Conservation (phyloP, 75 land plant species). For the Adiantum capillusveneris region DNA sequence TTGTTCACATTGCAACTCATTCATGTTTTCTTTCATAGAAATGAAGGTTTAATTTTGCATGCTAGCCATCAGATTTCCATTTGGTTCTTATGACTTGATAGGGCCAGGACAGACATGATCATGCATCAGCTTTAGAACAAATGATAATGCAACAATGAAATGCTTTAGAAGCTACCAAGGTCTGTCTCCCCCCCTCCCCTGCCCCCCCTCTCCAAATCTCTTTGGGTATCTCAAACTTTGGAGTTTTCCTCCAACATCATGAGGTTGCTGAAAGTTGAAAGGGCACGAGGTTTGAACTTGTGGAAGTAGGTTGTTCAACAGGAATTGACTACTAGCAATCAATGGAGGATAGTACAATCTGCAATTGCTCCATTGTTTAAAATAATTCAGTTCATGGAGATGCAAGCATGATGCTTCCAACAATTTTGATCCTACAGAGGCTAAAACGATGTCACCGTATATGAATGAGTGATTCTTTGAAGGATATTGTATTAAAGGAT, state of each 20-base stretch:
- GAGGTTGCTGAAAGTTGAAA: constrained; percentile 9
- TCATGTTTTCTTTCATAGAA: too few species aligned
- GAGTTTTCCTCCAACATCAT: too few species aligned
- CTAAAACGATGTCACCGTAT: not conserved
- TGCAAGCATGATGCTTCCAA: constrained; percentile 21
- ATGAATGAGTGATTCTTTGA: not conserved
- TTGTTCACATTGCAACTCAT: too few species aligned
- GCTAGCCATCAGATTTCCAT: too few species aligned
- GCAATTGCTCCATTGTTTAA: constrained; percentile 46
- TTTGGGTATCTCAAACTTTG: not conserved
- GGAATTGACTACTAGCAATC: constrained; percentile 41
- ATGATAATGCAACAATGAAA: constrained; percentile 6
- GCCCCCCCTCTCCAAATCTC: too few species aligned
- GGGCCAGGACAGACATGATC: not conserved
- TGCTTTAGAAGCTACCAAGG: constrained; percentile 14
- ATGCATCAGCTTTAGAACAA: constrained; percentile 8
- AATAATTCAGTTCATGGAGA: constrained; percentile 57
- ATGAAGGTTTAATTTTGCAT: too few species aligned
- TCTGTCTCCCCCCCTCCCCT: not conserved
- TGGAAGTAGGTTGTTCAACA: too few species aligned
- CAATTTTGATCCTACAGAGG: not conserved
- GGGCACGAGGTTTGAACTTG: constrained; percentile 4
- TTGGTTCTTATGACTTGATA: too few species aligned
- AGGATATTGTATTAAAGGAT: not conserved
- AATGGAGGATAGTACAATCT: constrained; percentile 57